A percentile compares a stretch with the other conserved stretches of the same genome.
These are phyloP conservation scores for Harringtonia lauricola DNA, from an alignment of 2,329 filamentous ascomycete species.

Conservation along the genomic window DNA sequence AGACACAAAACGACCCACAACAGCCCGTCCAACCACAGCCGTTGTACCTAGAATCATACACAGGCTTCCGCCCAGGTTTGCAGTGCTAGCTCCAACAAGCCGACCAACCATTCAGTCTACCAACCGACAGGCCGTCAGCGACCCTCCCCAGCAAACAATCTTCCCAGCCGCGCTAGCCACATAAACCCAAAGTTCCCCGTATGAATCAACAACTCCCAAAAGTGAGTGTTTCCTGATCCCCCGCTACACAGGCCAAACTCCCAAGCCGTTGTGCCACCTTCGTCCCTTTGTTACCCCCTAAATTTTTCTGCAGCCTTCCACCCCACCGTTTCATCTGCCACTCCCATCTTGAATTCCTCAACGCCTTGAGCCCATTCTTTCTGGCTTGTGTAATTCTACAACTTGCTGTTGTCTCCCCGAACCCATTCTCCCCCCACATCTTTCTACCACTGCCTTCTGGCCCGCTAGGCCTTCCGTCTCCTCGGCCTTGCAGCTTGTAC, in stretches of 20 bases:
- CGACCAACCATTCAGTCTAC: slow-evolving; percentile 1
- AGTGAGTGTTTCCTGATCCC: slow-evolving; percentile 20
- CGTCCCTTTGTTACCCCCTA: slow-evolving; percentile 3
- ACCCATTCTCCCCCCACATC: too few species aligned
- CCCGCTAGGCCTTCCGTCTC: too few species aligned
- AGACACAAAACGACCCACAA: slow-evolving; percentile 3
- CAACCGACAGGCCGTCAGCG: slow-evolving; percentile 3
- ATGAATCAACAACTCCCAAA: slow-evolving; percentile 36
- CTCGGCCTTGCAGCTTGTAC: too few species aligned
- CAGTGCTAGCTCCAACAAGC: neutral
- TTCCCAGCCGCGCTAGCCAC: slow-evolving; percentile 5
- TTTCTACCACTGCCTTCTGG: too few species aligned
- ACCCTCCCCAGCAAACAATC: neutral
- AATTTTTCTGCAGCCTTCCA: neutral
- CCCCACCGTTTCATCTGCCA: slow-evolving; percentile 1
- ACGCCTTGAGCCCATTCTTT: neutral
- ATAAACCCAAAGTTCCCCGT: slow-evolving; percentile 13
- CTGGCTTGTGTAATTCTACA: neutral
- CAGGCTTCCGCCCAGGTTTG: too few species aligned
- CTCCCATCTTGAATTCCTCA: neutral
- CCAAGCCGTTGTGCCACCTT: slow-evolving; percentile 8
- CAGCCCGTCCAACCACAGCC: slow-evolving; percentile 1
- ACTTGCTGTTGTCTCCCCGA: too few species aligned
- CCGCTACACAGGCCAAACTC: slow-evolving; percentile 8
- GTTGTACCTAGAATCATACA: too few species aligned